phyloP scores from a whole-genome alignment of 2,329 filamentous ascomycete species.

The Hypoxylon sp. region DNA sequence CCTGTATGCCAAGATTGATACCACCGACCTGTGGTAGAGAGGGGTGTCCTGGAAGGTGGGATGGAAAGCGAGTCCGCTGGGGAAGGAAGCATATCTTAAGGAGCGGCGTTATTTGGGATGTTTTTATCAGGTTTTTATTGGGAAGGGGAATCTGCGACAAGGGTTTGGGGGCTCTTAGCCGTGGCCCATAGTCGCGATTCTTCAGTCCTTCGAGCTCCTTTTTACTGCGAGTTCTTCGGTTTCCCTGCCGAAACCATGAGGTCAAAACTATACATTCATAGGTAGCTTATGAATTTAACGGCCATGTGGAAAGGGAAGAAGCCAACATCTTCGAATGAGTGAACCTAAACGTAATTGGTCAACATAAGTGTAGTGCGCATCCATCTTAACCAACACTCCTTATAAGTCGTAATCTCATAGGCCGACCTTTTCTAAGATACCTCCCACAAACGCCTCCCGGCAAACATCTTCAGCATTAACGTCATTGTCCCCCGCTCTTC shows the following conservation, averaged over 20 bases:
- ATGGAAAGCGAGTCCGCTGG: not conserved
- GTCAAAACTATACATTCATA: not conserved
- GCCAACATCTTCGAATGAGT: not conserved
- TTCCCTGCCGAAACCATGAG: not conserved
- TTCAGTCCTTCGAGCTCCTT: not conserved
- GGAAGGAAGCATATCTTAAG: not conserved
- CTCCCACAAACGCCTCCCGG: not conserved
- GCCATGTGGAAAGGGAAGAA: not conserved
- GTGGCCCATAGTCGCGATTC: not conserved
- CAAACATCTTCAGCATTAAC: not conserved
- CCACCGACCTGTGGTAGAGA: not conserved
- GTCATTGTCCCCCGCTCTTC: not conserved
- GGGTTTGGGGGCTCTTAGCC: not conserved
- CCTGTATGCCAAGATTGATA: not conserved
- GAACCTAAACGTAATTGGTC: not conserved
- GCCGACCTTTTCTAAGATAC: not conserved
- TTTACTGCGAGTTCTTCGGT: not conserved
- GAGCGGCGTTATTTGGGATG: no score
- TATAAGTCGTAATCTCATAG: not conserved
- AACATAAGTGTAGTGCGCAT: not conserved
- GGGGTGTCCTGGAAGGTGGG: not conserved
- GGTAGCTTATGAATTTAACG: not conserved
- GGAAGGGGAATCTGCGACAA: not conserved
- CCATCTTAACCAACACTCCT: not conserved
- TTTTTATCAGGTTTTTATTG: no score